phyloP scores from a whole-genome alignment of 164 flowering plant genomes.

The Litsea cubeba region DNA sequence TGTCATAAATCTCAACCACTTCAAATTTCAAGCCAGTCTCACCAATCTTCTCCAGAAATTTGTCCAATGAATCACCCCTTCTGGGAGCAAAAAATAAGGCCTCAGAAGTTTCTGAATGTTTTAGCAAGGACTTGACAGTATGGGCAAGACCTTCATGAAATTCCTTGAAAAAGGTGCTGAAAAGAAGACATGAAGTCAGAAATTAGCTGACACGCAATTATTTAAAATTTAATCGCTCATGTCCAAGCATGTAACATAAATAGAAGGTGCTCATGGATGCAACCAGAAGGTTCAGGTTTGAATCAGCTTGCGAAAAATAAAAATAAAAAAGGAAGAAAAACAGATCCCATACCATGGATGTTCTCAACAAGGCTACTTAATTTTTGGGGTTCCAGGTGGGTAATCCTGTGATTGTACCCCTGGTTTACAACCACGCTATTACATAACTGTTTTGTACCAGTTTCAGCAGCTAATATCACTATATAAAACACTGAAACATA shows the following conservation, averaged over 20 bases:
- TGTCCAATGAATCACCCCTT: conserved; percentile 78
- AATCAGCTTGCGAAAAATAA: not conserved
- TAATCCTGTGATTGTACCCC: no score
- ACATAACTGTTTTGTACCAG: no score
- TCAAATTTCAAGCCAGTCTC: conserved; percentile 45
- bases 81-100: conserved; percentile 75
- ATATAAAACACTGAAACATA: no score
- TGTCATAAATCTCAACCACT: conserved; percentile 55
- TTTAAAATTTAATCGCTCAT: no score
- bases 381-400: no score
- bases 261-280: not conserved
- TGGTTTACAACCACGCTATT: no score
- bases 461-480: no score
- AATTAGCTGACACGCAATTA: not conserved
- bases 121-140: conserved; percentile 54
- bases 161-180: conserved; percentile 90
- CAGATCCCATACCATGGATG: no score
- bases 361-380: no score
- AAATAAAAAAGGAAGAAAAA: no score
- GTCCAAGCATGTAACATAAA: not conserved
- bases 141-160: conserved; percentile 70
- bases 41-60: conserved; percentile 52
- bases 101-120: conserved; percentile 45
- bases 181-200: conserved; percentile 14
- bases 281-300: not conserved